Evolutionary conservation across 2,329 filamentous ascomycete species (phyloP), one percentile per base, ranked within the genome.

Genomic region (Hypomyces perniciosus): DNA sequence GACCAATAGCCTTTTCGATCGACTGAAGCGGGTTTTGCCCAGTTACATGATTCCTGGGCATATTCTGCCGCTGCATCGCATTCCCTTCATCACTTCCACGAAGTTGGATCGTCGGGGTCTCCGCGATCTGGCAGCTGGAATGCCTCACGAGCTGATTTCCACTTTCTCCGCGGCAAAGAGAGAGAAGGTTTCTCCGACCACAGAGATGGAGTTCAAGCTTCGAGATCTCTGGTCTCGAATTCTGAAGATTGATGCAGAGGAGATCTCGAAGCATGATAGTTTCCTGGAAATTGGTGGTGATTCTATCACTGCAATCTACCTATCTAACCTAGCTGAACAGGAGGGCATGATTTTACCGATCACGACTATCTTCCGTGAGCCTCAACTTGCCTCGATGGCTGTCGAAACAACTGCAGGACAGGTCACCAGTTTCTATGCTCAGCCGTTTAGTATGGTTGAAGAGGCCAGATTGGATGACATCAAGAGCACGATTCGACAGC

Each of bases 241-340:
- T 12, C 33, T 44, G 1, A 42, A 38, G 5, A 35, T 49, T 6
- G 20, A 29, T 2, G n/a, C 40, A 12, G 12, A 47, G 1, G 33
- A 26, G 0, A 70, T 74, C 27, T 63, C 66, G 6, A 50, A 61
- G 4, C 49, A 56, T 8, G 52, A 58, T 20, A 20, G 20, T 20
- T 20, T 20, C 20, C 20, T 20, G 20, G 20, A 20, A 20, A 20
- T 20, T 20, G 61, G 61, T 2, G 62, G 61, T 9, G 59, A 61
- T 34, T 64, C 60, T 1, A 56, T 63, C 8, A 44, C 50, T 1
- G 59, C 61, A 2, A 63, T 63, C 13, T 40, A 52, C 6, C 42
- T 57, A 8, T 52, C 53, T 20, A n/a, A 52, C 7, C 9, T 35
- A 6, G 52, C 51, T 6, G 44, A 51, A 9, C 33, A 45, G 12